phyloP scores from a whole-genome alignment of 2,329 filamentous ascomycete genomes.

The Seiridium cupressi region DNA sequence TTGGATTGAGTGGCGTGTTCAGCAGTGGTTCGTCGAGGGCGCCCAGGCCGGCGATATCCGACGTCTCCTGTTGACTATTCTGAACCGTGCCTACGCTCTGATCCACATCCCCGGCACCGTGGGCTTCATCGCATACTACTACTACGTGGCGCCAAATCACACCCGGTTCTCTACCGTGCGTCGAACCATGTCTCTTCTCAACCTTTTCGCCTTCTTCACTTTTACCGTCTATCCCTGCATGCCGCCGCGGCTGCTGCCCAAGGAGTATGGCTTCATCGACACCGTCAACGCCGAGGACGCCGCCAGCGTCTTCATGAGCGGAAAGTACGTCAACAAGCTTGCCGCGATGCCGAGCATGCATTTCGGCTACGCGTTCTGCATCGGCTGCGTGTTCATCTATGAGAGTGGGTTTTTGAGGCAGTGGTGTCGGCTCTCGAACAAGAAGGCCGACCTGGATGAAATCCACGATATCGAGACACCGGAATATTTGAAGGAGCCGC shows the following conservation, averaged over 20 bases:
- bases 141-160: conserved; percentile 35
- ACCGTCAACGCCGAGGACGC: conserved; percentile 35
- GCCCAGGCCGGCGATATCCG: conserved; percentile 33
- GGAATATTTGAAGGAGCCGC: conserved; percentile 11
- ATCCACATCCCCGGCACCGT: conserved; percentile 51
- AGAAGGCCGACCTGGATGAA: background rate
- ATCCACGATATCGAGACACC: background rate
- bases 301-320: conserved; percentile 50
- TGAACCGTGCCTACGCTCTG: conserved; percentile 48
- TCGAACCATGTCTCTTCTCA: conserved; percentile 46
- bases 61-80: conserved; percentile 35
- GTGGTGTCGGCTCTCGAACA: conserved; percentile 9
- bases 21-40: conserved; percentile 26
- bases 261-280: conserved; percentile 45
- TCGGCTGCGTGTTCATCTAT: conserved; percentile 51
- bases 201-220: conserved; percentile 45
- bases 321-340: conserved; percentile 54
- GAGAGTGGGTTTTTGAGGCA: conserved; percentile 48
- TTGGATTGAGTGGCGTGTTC: conserved; percentile 37
- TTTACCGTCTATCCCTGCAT: conserved; percentile 43
- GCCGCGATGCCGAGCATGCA: conserved; percentile 59
- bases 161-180: conserved; percentile 34
- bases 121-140: conserved; percentile 46
- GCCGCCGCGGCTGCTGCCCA: conserved; percentile 45
- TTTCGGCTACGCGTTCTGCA: conserved; percentile 54